These are phyloP conservation scores for Punctularia strigosozonata DNA, from an alignment of 768 basidiomycete species.

Conservation along the genomic window DNA sequence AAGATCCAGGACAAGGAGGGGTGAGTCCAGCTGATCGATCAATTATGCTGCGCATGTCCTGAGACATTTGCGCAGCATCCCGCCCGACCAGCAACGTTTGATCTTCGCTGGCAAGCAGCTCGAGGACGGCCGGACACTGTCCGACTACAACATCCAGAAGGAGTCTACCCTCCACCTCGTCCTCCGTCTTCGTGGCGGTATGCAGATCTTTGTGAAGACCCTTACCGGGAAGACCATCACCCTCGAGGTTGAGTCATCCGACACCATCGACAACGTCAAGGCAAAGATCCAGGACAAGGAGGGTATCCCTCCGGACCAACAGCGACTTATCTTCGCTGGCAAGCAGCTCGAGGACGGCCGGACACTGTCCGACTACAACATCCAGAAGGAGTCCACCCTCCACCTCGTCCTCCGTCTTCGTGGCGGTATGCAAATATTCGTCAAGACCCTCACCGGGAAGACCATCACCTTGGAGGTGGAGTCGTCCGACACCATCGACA, in stretches of 20 bases:
- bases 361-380: constrained; percentile 60
- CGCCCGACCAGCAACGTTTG: constrained; percentile 79
- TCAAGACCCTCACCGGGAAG: constrained; percentile 66
- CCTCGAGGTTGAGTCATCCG: constrained; percentile 62
- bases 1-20: constrained; percentile 81
- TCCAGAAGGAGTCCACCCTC: constrained; percentile 56
- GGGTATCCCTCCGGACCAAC: constrained; percentile 69
- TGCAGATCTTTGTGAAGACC: constrained; percentile 67
- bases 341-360: constrained; percentile 74
- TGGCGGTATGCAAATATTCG: constrained; percentile 61
- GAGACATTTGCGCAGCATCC: no score
- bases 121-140: constrained; percentile 85
- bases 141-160: constrained; percentile 75
- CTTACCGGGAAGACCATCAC: constrained; percentile 72
- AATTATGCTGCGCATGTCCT: no score
- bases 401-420: constrained; percentile 50
- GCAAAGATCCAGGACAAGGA: constrained; percentile 75
- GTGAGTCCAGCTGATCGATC: no score
- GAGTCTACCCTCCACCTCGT: constrained; percentile 71
- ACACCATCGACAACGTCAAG: constrained; percentile 71
- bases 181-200: constrained; percentile 56
- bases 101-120: constrained; percentile 93
- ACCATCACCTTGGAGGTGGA: constrained; percentile 71
- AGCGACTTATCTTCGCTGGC: constrained; percentile 67
- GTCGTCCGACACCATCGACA: constrained; percentile 67